Evolutionary conservation across 2,329 filamentous ascomycete species (phyloP).

Genomic region (Alternaria sp.): DNA sequence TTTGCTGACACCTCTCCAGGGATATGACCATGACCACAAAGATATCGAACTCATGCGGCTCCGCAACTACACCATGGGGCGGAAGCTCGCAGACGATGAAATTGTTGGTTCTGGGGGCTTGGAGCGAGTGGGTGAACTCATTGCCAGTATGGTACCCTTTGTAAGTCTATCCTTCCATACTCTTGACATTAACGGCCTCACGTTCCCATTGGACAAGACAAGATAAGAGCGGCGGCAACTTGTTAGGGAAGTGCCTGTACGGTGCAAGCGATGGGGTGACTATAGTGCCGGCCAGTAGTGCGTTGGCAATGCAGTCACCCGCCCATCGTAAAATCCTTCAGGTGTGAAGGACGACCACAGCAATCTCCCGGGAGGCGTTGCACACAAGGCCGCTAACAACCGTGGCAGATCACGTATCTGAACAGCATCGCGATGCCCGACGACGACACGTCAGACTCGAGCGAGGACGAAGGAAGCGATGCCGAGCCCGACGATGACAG

Average conservation of each 20-base stretch:
- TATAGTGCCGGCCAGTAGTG: constrained; percentile 25
- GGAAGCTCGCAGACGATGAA: constrained; percentile 68
- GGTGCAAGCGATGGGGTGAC: constrained; percentile 17
- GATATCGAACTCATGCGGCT: constrained; percentile 84
- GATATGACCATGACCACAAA: constrained; percentile 74
- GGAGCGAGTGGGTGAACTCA: constrained; percentile 67
- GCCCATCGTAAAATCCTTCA: constrained; percentile 13
- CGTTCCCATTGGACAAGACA: constrained; percentile 1
- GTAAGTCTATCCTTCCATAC: constrained; percentile 62
- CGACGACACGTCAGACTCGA: constrained; percentile 41
- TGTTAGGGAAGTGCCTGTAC: constrained; percentile 27
- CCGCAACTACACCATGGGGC: constrained; percentile 76
- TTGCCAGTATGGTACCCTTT: constrained; percentile 76
- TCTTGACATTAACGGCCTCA: neutral
- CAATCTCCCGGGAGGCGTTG: neutral
- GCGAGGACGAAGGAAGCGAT: constrained; percentile 35
- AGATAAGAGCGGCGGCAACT: constrained; percentile 1
- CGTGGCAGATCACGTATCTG: constrained; percentile 55
- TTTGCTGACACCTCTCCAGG: constrained; percentile 58
- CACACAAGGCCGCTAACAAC: constrained; percentile 26
- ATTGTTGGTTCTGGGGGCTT: constrained; percentile 68
- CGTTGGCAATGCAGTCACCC: constrained; percentile 44
- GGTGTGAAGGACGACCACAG: neutral
- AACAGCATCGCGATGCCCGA: constrained; percentile 60
- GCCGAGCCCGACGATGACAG: constrained; percentile 19